A percentile compares a stretch with the other conserved stretches of the same genome.
These are phyloP conservation scores for Acanthamoeba quina DNA, from an alignment of 208 protist genomes.

Conservation along the genomic window DNA sequence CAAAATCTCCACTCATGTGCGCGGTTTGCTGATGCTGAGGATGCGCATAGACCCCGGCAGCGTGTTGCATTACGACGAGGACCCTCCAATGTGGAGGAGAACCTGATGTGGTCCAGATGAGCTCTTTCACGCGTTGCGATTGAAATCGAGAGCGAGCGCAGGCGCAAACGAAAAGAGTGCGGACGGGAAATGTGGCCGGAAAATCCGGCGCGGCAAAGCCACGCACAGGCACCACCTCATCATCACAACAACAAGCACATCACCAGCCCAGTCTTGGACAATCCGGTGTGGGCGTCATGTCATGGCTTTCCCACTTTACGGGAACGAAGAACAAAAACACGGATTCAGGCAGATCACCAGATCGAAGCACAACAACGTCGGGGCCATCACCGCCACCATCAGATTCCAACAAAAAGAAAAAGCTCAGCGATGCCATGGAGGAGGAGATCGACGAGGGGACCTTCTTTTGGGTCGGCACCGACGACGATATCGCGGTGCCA, in stretches of 20 bases:
- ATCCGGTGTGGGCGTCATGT: neutral
- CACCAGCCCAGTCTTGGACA: neutral
- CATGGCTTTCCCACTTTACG: constrained; percentile 3
- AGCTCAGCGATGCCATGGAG: neutral
- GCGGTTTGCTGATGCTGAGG: neutral
- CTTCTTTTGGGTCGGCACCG: neutral
- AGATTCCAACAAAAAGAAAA: neutral
- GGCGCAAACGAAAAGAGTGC: too few species aligned
- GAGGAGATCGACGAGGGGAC: neutral
- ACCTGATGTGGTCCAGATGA: too few species aligned
- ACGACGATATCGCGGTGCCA: neutral
- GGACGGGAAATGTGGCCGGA: neutral
- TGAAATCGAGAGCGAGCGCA: too few species aligned
- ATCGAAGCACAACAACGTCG: neutral
- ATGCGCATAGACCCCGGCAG: too few species aligned
- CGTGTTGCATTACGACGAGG: too few species aligned
- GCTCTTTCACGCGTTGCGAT: too few species aligned
- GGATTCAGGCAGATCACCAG: neutral
- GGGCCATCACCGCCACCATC: neutral
- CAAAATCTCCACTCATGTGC: neutral
- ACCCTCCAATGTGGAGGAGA: too few species aligned
- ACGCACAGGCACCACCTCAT: neutral
- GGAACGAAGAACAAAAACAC: neutral
- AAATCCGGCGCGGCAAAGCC: neutral
- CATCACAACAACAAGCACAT: too few species aligned